These are phyloP conservation scores for Fistulifera pelliculosa DNA, from an alignment of 108 stramenopile species.

Conservation along the genomic window DNA sequence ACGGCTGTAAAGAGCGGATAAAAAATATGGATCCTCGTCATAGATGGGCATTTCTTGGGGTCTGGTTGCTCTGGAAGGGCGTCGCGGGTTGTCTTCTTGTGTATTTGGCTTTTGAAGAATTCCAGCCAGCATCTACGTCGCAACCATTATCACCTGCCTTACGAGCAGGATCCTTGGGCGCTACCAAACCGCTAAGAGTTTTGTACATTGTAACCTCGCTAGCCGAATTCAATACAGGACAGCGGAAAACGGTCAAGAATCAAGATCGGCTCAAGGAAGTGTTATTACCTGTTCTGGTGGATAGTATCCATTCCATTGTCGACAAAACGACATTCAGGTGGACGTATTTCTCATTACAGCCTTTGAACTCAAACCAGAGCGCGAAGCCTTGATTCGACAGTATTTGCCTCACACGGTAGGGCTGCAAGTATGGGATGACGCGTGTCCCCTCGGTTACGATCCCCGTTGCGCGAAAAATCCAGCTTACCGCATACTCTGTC, in stretches of 20 bases:
- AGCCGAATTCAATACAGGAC: conserved; percentile 57
- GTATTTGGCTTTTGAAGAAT: conserved; percentile 2
- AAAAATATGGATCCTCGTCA: conserved; percentile 9
- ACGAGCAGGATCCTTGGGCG: neutral
- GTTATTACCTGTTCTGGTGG: conserved; percentile 50
- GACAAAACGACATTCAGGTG: conserved; percentile 34
- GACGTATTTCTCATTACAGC: conserved; percentile 50
- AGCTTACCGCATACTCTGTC: neutral
- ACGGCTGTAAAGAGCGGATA: too few relatives aligned
- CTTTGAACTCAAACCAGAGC: conserved; percentile 31
- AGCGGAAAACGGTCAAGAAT: conserved; percentile 35
- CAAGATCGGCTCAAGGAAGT: conserved; percentile 63
- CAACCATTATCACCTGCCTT: conserved; percentile 1
- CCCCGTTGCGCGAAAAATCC: conserved; percentile 1
- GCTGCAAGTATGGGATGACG: conserved; percentile 70
- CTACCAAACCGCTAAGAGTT: conserved; percentile 14
- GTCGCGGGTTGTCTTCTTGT: conserved; percentile 9
- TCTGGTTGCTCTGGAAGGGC: conserved; percentile 37
- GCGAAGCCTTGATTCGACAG: conserved; percentile 34
- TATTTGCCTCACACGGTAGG: conserved; percentile 54
- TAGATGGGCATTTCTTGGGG: conserved; percentile 18
- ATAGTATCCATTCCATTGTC: conserved; percentile 55
- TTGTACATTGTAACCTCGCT: conserved; percentile 68
- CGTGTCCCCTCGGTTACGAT: conserved; percentile 50
- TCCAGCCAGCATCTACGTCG: neutral